Base-by-base conservation (phyloP, 176 grass and related monocot genomes). In the Triticum dicoccoides region DNA sequence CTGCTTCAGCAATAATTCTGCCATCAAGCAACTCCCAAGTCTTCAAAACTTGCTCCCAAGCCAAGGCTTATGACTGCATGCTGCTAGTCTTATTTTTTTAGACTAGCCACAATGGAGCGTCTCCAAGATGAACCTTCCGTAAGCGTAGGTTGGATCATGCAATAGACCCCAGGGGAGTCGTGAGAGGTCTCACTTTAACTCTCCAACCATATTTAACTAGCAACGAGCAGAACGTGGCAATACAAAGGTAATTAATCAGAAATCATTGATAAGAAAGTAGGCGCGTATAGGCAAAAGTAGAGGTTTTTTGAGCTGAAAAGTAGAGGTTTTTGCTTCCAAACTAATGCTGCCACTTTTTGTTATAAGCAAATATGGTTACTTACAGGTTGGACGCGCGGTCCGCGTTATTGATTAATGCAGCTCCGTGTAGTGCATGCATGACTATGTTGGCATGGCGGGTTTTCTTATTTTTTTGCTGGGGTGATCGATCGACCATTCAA, bases 1-100 rank as follows among this genome's bases (percentile, higher is more conserved):
- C 76, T 69, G 85, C 59, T 84, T 76, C 38, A 51, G 73, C 73
- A 42, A 65, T 90, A 51, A 77, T 71, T 85, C 63, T 54, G n/a
- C 65, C 44, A 39, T 39, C 32, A 80, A 65, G 27, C 76, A 73
- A 56, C 38, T 47, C 15, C 14, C 6, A 51, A 66, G 63, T 49
- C 27, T 29, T 67, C 30, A 30, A 30, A 81, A 81, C 63, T 81
- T 68, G 41, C 79, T 6, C 64, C 73, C 45, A 76, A 75, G 41
- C 38, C 79, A 47, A 47, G 61, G 78, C 24, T 47, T 5, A 54
- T 18, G 44, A 76, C 25, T 6, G 72, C 42, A 49, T 42, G 73
- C 71, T 74, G 25, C 20, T 42, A 6, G 37, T 74, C 0, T 11
- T 20, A 32, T 25, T 32, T 76, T 76, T 54, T 30, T 30, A 30